Evolutionary conservation across 2,329 filamentous ascomycete genomes (phyloP), one percentile per base, ranked within the genome.

Genomic region (Aureobasidium vineae): DNA sequence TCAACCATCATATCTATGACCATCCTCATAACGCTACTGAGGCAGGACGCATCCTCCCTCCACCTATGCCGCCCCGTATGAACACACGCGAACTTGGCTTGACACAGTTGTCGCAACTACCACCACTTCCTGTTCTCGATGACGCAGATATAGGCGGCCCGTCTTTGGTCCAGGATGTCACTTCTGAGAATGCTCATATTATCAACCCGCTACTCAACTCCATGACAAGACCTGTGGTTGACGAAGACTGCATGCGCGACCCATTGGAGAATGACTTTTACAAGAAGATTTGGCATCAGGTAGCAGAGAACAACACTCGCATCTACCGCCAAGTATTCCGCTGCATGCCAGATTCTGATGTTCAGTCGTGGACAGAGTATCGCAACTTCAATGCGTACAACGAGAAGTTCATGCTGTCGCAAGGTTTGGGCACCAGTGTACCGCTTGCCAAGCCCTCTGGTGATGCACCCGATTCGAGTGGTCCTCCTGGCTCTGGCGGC

Each of bases 331-430:
- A 90, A 68, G 94, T 99, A 10, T 99, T 99, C 81, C 88, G 93
- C 54, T 97, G 93, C 77, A 96, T 96, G 90, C 95, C 95, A 1
- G 95, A 99, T 76, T 97, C 88, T 61, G 92, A 97, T 74, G 95
- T 97, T 31, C 89, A 87, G 70, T 94, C 90, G 50, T 99, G 95
- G 95, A 88, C 90, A 70, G 90, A 96, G 70, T 99, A 99, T 78
- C 89, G 91, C 69, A 90, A 96, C 70, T 96, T 90, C 74, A 83
- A 86, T 64, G 84, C 87, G 5, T 98, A 97, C 75, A 84, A 85
- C 21, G 87, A 90, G 70, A 86, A 88, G 53, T 97, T 99, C 80
- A 85, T 86, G 66, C 88, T 90, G 71, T 77, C 84, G 72, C 77
- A 91, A 81, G 76, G 81, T 72, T 71, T 80, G 71, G 76, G 85